phyloP scores from a whole-genome alignment of 1,284 basidiomycete species.

The Mycocalia duriaeana region DNA sequence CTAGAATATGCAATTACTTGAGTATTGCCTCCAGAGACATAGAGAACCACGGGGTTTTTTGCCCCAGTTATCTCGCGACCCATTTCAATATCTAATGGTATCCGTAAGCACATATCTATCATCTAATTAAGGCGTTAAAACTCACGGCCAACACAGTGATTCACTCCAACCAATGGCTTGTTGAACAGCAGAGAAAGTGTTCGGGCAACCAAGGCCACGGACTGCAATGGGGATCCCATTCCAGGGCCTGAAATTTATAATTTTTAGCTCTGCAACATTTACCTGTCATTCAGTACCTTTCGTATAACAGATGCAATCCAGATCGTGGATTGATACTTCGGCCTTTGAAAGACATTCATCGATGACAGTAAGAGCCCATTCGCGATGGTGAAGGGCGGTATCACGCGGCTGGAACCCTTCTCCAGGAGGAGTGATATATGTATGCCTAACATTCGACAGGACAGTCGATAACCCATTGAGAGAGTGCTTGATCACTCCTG shows the following conservation, averaged over 20 bases:
- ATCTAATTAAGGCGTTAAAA: no score
- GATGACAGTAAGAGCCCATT: constrained; percentile 87
- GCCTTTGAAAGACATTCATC: constrained; percentile 77
- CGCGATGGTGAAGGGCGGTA: constrained; percentile 92
- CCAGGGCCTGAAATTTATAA: constrained; percentile 79
- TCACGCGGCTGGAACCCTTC: constrained; percentile 96
- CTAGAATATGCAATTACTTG: constrained; percentile 99
- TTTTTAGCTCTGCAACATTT: constrained; percentile 2
- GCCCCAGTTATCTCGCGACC: constrained; percentile 93
- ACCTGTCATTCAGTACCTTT: constrained; percentile 57
- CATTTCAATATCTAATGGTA: constrained; percentile 99
- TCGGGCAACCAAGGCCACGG: constrained; percentile 92
- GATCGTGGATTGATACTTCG: constrained; percentile 63
- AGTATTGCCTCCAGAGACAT: constrained; percentile 98
- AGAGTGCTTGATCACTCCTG: constrained; percentile 86
- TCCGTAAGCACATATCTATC: no score
- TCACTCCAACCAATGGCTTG: constrained; percentile 94
- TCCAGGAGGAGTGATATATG: constrained; percentile 96
- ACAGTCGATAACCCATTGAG: constrained; percentile 65
- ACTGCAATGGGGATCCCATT: constrained; percentile 96
- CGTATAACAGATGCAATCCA: constrained; percentile 96
- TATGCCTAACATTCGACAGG: constrained; percentile 87
- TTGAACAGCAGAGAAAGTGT: constrained; percentile 84
- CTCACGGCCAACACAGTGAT: constrained; percentile 97
- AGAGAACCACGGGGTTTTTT: constrained; percentile 93